Evolutionary conservation across 2,329 filamentous ascomycete species (phyloP).

Genomic region (Paraphaeosphaeria sporulosa): DNA sequence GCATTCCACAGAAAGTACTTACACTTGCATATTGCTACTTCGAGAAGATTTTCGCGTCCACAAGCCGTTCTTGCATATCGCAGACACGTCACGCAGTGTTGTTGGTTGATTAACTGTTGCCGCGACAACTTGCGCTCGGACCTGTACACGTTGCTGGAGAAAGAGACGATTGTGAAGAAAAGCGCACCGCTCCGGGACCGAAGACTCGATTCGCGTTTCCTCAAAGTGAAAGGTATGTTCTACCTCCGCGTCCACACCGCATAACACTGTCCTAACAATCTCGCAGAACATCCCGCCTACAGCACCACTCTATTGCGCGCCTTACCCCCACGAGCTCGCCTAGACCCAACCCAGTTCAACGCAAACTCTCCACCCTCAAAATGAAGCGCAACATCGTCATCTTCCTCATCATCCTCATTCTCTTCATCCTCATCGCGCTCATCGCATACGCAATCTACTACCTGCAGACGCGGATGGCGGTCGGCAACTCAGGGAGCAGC

Average conservation of each 20-base stretch:
- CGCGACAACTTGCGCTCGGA: background rate
- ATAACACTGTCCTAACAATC: background rate
- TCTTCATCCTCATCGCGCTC: conserved; percentile 59
- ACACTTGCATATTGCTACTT: conserved; percentile 22
- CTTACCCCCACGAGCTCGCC: too few species aligned
- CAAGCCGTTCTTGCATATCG: background rate
- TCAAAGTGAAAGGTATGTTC: background rate
- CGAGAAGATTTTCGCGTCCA: background rate
- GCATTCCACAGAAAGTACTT: conserved; percentile 25
- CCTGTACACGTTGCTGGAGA: background rate
- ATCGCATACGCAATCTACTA: conserved; percentile 61
- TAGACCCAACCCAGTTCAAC: background rate
- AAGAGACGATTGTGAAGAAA: background rate
- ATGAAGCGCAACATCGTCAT: conserved; percentile 63
- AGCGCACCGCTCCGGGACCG: background rate
- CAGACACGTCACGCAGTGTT: background rate
- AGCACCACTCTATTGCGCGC: too few species aligned
- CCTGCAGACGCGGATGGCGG: conserved; percentile 54
- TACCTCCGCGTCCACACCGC: background rate
- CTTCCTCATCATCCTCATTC: conserved; percentile 61
- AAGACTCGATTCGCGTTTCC: background rate
- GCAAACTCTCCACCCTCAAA: conserved; percentile 23
- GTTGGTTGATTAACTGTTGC: background rate
- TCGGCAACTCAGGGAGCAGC: conserved; percentile 41
- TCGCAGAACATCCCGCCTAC: background rate